Percentiles rank a stretch among this genome's conserved stretches.
Evolutionary conservation across 345 rosid genomes (phyloP).

Genomic region (Heritiera fomes): DNA sequence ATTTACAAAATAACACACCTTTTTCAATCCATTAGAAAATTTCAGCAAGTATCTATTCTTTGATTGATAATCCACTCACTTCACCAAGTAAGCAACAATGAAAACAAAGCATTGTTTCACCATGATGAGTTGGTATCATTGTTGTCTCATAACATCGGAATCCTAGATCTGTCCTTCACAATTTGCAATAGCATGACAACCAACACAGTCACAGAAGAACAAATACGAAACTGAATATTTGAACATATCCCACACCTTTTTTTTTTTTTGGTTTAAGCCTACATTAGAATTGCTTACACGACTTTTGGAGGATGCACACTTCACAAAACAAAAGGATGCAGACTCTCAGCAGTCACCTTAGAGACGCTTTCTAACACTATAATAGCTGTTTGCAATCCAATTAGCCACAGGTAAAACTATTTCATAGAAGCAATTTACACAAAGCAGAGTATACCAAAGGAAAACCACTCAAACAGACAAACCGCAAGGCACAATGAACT

Average conservation of each 20-base stretch:
- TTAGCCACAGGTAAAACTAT: not conserved
- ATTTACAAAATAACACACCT: not conserved
- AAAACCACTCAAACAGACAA: not conserved
- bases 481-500: not conserved
- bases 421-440: not conserved
- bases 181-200: not conserved
- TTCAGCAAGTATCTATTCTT: not conserved
- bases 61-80: not conserved
- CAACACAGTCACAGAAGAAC: not conserved
- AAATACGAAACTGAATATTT: not conserved
- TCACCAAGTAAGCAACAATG: not conserved
- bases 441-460: not conserved
- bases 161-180: conserved; percentile 2
- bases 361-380: not conserved
- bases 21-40: not conserved
- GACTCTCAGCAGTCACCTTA: not conserved
- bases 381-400: not conserved
- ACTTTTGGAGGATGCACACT: not conserved
- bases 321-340: not conserved
- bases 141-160: no score
- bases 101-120: not conserved
- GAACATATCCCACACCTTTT: not conserved
- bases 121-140: not conserved
- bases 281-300: not conserved
- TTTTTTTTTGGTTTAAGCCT: not conserved